These are phyloP conservation scores for Hura crepitans DNA, from an alignment of 441 rosid species.

Conservation along the genomic window DNA sequence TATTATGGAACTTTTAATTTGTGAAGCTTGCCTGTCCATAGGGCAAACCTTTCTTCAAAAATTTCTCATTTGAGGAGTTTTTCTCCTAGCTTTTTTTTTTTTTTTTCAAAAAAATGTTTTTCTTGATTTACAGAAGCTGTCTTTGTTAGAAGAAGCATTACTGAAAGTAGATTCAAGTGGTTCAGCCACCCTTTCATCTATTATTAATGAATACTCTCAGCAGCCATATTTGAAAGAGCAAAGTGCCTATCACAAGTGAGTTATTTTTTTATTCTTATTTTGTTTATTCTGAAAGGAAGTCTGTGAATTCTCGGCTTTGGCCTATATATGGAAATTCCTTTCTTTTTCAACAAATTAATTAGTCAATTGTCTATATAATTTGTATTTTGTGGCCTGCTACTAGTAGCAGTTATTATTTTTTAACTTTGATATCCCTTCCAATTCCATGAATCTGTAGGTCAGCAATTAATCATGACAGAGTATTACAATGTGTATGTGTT, in stretches of 20 bases:
- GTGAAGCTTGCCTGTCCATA: not conserved
- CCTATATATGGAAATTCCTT: not conserved
- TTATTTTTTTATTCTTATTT: slow-evolving; percentile 8
- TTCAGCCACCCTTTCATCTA: slow-evolving; percentile 43
- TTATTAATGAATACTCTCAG: slow-evolving; percentile 54
- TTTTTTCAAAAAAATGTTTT: slow-evolving; percentile 6
- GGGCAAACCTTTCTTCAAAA: not conserved
- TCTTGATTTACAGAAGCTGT: slow-evolving; percentile 49
- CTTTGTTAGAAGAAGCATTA: slow-evolving; percentile 59
- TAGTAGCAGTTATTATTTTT: not conserved
- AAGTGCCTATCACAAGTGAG: slow-evolving; percentile 62
- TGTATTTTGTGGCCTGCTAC: slow-evolving; percentile 3
- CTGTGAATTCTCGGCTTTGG: not conserved
- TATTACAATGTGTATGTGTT: slow-evolving; percentile 2
- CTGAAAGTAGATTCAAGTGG: slow-evolving; percentile 46
- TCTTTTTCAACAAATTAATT: not conserved
- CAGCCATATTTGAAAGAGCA: slow-evolving; percentile 54
- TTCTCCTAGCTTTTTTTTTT: not conserved
- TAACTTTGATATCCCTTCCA: not conserved
- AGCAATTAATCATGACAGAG: not conserved
- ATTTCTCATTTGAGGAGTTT: not conserved
- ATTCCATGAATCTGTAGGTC: not conserved
- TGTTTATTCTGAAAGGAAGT: not conserved
- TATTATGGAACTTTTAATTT: not conserved
- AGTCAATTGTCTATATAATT: not conserved